Evolutionary conservation across 1,284 basidiomycete species (phyloP), one percentile per base, ranked within the genome.

Genomic region (Meripilus lineatus): DNA sequence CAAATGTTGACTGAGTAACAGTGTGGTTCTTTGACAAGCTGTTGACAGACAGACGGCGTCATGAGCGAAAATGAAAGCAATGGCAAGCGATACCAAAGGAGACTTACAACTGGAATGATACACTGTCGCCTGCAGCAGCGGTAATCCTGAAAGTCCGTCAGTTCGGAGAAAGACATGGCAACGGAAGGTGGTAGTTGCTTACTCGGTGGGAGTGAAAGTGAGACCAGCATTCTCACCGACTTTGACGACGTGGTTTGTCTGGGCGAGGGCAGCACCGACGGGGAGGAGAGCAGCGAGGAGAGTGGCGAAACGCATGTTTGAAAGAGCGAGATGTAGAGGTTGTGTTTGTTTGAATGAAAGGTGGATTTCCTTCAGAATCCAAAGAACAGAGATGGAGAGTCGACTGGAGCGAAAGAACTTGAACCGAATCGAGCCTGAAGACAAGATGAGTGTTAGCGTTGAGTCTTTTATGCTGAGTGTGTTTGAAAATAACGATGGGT

Each of bases 1-100:
- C 62, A 57, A 82, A 84, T 11, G 74, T 72, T 14, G 78, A 79
- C 60, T 81, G 78, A 11, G 77, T 79, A 49, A 77, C 70, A 35
- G 74, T 74, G 57, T 68, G 67, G 62, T 68, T 68, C 60, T 65
- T 64, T 47, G 64, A 50, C 44, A 56, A 20, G 58, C 60, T 62
- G 45, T 21, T 8, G 10, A 10, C 28, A 28, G 5, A 21, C n/a
- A n/a, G 23, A 20, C 24, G 21, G 33, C 14, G 22, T n/a, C 25
- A 34, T 50, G 30, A 52, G 39, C 6, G 45, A 42, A 48, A 38
- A 23, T 17, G 23, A 3, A 23, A 11, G 38, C 18, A 34, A 22
- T 11, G 3, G 30, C 23, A 32, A 14, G 15, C 4, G 15, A 15
- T 22, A 34, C n/a, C 32, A 5, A 28, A 33, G 28, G 36, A 6